Percentiles rank a stretch among this genome's conserved stretches.
Conservation (phyloP, 495 filamentous ascomycete genomes). For the Penicillium robsamsonii region DNA sequence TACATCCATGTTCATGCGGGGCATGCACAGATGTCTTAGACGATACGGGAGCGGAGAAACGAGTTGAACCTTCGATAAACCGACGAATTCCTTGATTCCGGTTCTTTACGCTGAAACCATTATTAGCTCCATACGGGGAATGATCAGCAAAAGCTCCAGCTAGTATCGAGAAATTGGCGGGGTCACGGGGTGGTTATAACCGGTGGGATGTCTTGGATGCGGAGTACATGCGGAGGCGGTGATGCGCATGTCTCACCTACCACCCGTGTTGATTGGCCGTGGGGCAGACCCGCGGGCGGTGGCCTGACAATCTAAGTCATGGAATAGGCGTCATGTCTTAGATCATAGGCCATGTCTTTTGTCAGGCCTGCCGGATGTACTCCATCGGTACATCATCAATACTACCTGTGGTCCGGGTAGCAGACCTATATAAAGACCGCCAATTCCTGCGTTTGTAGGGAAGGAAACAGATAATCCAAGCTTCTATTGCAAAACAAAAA, state of each 20-base stretch:
- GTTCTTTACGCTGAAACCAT: no score
- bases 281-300: constrained; percentile 3
- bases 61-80: no score
- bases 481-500: constrained; percentile 16
- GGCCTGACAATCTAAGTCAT: constrained; percentile 23
- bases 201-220: constrained; percentile 19
- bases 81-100: no score
- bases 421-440: constrained; percentile 26
- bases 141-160: constrained; percentile 11
- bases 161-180: constrained; percentile 11
- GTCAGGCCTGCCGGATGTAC: constrained; percentile 5
- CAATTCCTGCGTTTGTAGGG: constrained; percentile 12
- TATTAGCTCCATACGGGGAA: no score
- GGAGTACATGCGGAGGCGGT: constrained; percentile 15
- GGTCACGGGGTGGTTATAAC: constrained; percentile 20
- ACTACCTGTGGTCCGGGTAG: constrained; percentile 11
- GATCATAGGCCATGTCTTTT: constrained; percentile 7
- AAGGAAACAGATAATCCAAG: constrained; percentile 15
- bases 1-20: no score
- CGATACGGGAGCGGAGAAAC: no score
- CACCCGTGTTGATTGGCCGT: constrained; percentile 19
- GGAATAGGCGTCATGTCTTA: constrained; percentile 20
- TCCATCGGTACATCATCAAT: constrained; percentile 13
- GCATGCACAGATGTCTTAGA: no score
- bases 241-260: constrained; percentile 31